Evolutionary conservation across 352 stramenopile species (phyloP).

Genomic region (Phytophthora lateralis): DNA sequence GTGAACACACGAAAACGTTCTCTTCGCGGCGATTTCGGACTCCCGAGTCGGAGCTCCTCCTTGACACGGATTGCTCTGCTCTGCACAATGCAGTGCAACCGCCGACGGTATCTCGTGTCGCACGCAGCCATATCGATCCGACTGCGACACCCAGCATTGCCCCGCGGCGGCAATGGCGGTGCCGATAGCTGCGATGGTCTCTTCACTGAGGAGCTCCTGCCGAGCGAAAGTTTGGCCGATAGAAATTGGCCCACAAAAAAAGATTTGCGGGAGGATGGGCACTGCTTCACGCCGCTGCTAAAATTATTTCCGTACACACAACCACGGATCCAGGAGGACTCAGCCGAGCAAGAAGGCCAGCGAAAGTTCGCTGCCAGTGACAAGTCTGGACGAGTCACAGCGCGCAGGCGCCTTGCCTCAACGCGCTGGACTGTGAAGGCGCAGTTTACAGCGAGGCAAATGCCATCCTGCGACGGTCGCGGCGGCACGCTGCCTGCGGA

Average conservation of each 20-base stretch:
- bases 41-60: too few relatives aligned
- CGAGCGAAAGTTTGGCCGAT: too few relatives aligned
- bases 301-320: constrained; percentile 33
- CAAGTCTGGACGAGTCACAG: constrained; percentile 13
- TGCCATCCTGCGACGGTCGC: too few relatives aligned
- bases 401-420: not conserved
- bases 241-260: not conserved
- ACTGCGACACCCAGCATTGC: constrained; percentile 16
- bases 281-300: constrained; percentile 2
- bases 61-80: not conserved
- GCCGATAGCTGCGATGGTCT: too few relatives aligned
- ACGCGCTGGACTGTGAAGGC: not conserved
- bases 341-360: constrained; percentile 29
- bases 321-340: constrained; percentile 3
- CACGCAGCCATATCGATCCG: constrained; percentile 25
- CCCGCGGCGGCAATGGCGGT: too few relatives aligned
- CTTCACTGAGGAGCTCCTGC: too few relatives aligned
- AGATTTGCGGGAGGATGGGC: constrained; percentile 6
- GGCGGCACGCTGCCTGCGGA: not conserved
- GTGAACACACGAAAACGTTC: too few relatives aligned
- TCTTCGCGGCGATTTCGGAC: too few relatives aligned
- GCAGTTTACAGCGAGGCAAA: not conserved
- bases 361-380: constrained; percentile 34
- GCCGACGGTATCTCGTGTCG: constrained; percentile 21
- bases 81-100: not conserved